Base-by-base conservation (phyloP, 805 yeast species). In the Komagataella ulmi region DNA sequence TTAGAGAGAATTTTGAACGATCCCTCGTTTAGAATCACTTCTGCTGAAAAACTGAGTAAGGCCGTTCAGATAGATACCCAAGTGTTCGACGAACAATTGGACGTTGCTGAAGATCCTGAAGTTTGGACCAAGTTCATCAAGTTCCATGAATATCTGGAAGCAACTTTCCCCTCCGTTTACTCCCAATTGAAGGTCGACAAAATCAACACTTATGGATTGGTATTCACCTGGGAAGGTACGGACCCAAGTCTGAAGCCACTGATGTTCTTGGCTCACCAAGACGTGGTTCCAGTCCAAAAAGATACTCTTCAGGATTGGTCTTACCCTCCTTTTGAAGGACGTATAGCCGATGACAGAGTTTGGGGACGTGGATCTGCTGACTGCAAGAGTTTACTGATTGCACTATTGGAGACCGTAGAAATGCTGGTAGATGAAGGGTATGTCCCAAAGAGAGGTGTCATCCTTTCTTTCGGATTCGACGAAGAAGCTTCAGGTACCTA, bases 321-420 rank as follows among this genome's bases (percentile, higher is more conserved):
- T 0, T 70, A 78, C 60, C 81, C 81, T 3, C 93, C 95, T 1
- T 84, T 76, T 55, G 62, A 68, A 4, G 87, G 82, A 7, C 68
- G 73, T 58, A 84, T 68, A 59, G 91, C 85, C 57, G 88, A 87
- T 12, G 68, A 72, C 23, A 65, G 60, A 46, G 56, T 87, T 7
- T 83, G 80, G 75, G 95, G 95, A 2, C 74, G 95, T 57, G 95
- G 95, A 23, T 61, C 85, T 2, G 62, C 74, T 43, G 96, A 87
- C 63, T 81, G 88, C 61, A 87, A 87, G 63, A 80, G 79, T 62
- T 64, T 80, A 36, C 67, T 88, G 50, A 69, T 82, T 53, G 83
- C 79, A 2, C 75, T 81, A 46, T 61, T 85, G 57, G 88, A 85
- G 61, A 73, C 88, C 3, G 64, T 79, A 10, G 87, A 83, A 60